Evolutionary conservation across 140 eudicot species (phyloP), one percentile per base, ranked within the genome.

Genomic region (Oenanthe javanica): DNA sequence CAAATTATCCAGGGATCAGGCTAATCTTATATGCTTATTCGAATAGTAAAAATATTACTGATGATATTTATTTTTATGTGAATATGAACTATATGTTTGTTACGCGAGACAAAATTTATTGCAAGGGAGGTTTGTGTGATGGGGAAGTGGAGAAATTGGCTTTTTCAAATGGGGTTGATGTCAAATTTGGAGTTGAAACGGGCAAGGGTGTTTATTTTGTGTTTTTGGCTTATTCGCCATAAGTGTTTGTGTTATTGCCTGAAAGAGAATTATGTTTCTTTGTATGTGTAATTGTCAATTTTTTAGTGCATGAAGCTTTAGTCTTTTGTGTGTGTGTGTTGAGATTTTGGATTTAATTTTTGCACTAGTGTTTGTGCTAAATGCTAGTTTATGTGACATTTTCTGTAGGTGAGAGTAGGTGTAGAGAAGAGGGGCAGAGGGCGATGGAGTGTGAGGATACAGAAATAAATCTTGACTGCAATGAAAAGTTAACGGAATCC

Each of bases 151-250:
- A 42, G 72, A 23, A 64, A 48, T 76, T 76, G 63, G 57, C 10
- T 80, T 80, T 48, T 80, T 75, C 71, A 69, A 51, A 63, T 55
- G 84, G 80, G 80, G 64, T 38, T 6, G 69, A 61, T 51, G 77
- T 52, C 76, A 77, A 40, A 72, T 57, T 42, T n/a, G n/a, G n/a
- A n/a, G n/a, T n/a, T n/a, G n/a, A n/a, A n/a, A n/a, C n/a, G n/a
- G 79, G 77, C 46, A 43, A 46, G 40, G 0, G 6, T 2, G 5
- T 6, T 9, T 73, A 6, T 5, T 72, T 15, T 70, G 38, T 0
- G 7, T 21, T 49, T 82, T 70, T 13, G 48, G 63, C 31, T 78
- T 19, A 75, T 46, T 46, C 50, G 12, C 38, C 63, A n/a, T 21
- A 19, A 73, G 13, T 72, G 70, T 45, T 36, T 72, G 36, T 63